Conservation (phyloP, 345 rosid genomes). For the Iberis pinnata region DNA sequence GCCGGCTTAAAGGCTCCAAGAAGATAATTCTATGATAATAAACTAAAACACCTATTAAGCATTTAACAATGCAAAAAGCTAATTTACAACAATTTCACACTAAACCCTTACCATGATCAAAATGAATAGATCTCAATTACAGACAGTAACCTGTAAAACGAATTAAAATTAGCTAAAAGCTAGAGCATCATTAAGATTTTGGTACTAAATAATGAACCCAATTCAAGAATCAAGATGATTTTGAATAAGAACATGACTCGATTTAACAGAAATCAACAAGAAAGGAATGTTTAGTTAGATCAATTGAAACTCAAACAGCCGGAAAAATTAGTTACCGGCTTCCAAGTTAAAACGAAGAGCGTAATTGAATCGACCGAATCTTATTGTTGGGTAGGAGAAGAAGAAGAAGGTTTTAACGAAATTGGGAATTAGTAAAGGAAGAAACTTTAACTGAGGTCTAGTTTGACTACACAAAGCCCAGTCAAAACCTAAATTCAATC, state of each 20-base stretch:
- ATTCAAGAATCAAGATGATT: constrained; percentile 1
- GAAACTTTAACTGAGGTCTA: constrained; percentile 9
- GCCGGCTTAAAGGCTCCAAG: constrained; percentile 97
- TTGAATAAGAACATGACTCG: neutral
- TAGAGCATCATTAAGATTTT: constrained; percentile 8
- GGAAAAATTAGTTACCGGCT: constrained; percentile 11
- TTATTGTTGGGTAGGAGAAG: constrained; percentile 14
- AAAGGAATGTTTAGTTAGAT: too few relatives aligned
- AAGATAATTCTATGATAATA: constrained; percentile 60
- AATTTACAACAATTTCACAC: too few relatives aligned
- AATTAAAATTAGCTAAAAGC: neutral
- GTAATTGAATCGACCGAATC: constrained; percentile 3
- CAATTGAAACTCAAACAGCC: neutral
- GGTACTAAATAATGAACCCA: too few relatives aligned
- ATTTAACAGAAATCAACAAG: neutral
- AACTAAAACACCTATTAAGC: neutral
- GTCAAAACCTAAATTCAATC: too few relatives aligned
- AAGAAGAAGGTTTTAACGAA: too few relatives aligned
- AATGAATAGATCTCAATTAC: constrained; percentile 22
- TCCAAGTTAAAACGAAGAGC: neutral
- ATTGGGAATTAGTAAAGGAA: too few relatives aligned
- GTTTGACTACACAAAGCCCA: too few relatives aligned
- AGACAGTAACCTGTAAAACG: constrained; percentile 22
- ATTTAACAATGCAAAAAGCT: neutral
- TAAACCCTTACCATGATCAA: constrained; percentile 31